These are phyloP conservation scores for Russula sp. DNA, from an alignment of 768 basidiomycete species.

Conservation along the genomic window DNA sequence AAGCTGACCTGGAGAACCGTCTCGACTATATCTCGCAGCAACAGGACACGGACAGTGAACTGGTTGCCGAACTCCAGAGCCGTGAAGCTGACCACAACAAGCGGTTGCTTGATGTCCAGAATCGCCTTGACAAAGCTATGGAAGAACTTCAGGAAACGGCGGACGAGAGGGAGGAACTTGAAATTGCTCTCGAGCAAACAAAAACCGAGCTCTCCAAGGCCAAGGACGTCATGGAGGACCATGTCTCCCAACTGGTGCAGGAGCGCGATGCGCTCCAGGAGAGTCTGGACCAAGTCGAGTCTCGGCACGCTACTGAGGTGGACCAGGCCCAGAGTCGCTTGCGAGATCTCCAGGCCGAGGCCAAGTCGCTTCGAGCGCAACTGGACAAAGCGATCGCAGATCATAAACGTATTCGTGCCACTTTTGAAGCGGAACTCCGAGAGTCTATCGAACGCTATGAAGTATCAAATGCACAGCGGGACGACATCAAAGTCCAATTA, in stretches of 20 bases:
- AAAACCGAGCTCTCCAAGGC: conserved; percentile 2
- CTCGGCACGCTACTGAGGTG: conserved; percentile 24
- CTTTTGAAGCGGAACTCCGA: conserved; percentile 24
- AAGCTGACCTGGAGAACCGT: conserved; percentile 19
- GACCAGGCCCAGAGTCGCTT: conserved; percentile 20
- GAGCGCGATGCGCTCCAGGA: conserved; percentile 31
- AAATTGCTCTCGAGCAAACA: conserved; percentile 7
- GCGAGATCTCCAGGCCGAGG: conserved; percentile 11
- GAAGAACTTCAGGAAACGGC: conserved; percentile 10
- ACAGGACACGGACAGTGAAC: conserved; percentile 4
- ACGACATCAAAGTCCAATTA: conserved; percentile 29
- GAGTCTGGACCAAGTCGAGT: conserved; percentile 26
- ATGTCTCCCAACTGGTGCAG: conserved; percentile 15
- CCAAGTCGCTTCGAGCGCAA: conserved; percentile 9
- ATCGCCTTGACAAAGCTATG: conserved; percentile 2
- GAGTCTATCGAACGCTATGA: conserved; percentile 12
- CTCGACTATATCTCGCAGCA: conserved; percentile 6
- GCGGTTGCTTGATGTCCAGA: conserved; percentile 10
- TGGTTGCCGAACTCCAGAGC: conserved; percentile 4
- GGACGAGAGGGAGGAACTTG: conserved; percentile 13
- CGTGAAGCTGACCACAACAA: neutral
- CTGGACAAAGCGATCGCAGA: conserved; percentile 16
- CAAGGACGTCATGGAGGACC: conserved; percentile 1
- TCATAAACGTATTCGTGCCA: conserved; percentile 2
- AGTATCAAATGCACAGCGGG: neutral